Conservation (phyloP, 2,329 filamentous ascomycete species). For the Penicillium paneum region DNA sequence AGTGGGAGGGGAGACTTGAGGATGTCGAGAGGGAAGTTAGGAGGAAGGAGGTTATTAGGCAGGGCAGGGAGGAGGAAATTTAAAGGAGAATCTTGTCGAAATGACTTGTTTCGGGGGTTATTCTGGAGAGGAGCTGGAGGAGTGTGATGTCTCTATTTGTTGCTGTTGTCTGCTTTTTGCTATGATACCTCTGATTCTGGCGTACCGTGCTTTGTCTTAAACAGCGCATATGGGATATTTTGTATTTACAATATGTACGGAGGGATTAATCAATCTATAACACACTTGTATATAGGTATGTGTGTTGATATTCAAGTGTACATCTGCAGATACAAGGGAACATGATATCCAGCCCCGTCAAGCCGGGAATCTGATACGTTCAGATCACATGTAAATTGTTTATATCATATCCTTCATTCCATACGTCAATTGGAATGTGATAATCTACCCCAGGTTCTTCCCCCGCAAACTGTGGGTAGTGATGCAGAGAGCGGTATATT, state of each 20-base stretch:
- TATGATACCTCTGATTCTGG: constrained; percentile 4
- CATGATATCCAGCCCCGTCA: background rate
- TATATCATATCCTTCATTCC: background rate
- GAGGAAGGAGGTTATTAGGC: constrained; percentile 59
- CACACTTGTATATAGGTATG: background rate
- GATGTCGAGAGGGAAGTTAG: constrained; percentile 63
- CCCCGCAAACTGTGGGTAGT: background rate
- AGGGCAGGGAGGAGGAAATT: constrained; percentile 51
- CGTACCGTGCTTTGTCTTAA: background rate
- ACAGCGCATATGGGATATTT: background rate
- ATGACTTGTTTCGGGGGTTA: background rate
- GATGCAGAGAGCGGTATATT: background rate
- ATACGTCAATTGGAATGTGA: constrained; percentile 1
- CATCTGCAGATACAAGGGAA: background rate
- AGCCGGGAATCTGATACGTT: background rate
- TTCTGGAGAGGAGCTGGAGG: background rate
- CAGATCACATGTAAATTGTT: no score
- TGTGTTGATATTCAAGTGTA: background rate
- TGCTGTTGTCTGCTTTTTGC: background rate
- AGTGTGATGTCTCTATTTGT: background rate
- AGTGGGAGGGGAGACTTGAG: constrained; percentile 66
- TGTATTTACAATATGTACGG: background rate
- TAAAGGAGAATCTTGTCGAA: constrained; percentile 14
- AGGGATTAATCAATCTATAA: background rate
- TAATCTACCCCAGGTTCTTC: constrained; percentile 4